Percentiles rank a stretch among this genome's conserved stretches.
These are phyloP conservation scores for Alternaria longipes DNA, from an alignment of 2,329 filamentous ascomycete species.

Conservation along the genomic window DNA sequence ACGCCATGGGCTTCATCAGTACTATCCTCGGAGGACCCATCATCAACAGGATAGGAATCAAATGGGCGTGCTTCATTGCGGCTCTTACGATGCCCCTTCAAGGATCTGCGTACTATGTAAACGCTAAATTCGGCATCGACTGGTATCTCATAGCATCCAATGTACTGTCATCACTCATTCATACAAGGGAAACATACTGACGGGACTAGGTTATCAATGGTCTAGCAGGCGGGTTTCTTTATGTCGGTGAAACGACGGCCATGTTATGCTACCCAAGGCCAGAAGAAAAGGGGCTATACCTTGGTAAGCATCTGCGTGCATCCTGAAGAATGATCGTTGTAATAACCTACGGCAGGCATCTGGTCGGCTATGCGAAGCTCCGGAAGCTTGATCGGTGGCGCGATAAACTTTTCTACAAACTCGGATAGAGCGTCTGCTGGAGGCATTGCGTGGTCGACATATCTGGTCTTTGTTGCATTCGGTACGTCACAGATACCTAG, in stretches of 20 bases:
- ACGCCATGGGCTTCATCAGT: slow-evolving; percentile 17
- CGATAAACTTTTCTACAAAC: slow-evolving; percentile 21
- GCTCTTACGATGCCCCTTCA: slow-evolving; percentile 16
- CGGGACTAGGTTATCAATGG: slow-evolving; percentile 12
- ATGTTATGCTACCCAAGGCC: slow-evolving; percentile 20
- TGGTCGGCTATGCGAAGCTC: slow-evolving; percentile 23
- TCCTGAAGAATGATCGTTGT: background rate
- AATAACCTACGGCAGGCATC: slow-evolving; percentile 9
- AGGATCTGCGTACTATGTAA: slow-evolving; percentile 20
- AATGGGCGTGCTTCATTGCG: slow-evolving; percentile 21
- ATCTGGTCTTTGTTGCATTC: slow-evolving; percentile 18
- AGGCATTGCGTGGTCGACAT: slow-evolving; percentile 17
- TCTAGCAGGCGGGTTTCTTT: slow-evolving; percentile 12
- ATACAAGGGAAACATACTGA: background rate
- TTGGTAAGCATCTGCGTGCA: slow-evolving; percentile 7
- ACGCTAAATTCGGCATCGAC: slow-evolving; percentile 11
- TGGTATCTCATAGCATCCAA: slow-evolving; percentile 16
- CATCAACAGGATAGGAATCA: slow-evolving; percentile 21
- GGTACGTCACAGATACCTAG: slow-evolving; percentile 1
- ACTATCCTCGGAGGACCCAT: slow-evolving; percentile 20
- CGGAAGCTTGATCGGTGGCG: slow-evolving; percentile 21
- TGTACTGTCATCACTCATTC: background rate
- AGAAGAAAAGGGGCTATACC: slow-evolving; percentile 17
- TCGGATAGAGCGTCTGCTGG: slow-evolving; percentile 5
- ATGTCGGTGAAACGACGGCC: slow-evolving; percentile 22